A percentile compares a stretch with the other conserved stretches of the same genome.
Evolutionary conservation across 495 filamentous ascomycete genomes (phyloP).

Genomic region (Daldinia concentrica): DNA sequence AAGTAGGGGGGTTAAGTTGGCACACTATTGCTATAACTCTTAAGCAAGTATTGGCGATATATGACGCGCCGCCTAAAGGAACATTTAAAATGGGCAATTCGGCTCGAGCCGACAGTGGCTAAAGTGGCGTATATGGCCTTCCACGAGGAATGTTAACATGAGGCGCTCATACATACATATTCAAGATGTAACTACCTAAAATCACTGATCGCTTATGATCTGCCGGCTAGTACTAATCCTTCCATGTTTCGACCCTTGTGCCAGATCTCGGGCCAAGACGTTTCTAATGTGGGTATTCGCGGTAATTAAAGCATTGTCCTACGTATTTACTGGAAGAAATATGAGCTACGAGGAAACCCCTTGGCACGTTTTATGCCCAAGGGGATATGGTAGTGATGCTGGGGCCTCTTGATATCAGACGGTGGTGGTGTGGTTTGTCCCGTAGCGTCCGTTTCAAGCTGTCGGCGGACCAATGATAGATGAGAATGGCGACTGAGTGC

Average conservation of each 20-base stretch:
- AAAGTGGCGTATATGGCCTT: background rate
- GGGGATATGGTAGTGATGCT: conserved; percentile 24
- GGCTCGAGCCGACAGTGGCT: conserved; percentile 38
- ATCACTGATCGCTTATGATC: conserved; percentile 38
- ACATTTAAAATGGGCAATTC: conserved; percentile 16
- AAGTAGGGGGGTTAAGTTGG: background rate
- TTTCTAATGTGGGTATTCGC: conserved; percentile 33
- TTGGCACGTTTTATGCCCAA: conserved; percentile 10
- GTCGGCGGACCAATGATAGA: conserved; percentile 24
- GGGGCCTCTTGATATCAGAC: conserved; percentile 38
- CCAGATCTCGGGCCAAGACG: conserved; percentile 44
- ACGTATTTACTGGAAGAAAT: conserved; percentile 3
- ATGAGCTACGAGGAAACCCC: conserved; percentile 8
- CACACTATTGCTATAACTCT: too few species aligned
- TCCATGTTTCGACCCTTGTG: conserved; percentile 42
- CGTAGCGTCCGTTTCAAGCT: conserved; percentile 29
- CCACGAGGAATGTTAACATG: conserved; percentile 14
- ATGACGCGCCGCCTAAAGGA: background rate
- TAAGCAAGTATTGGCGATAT: background rate
- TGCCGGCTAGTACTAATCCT: conserved; percentile 40
- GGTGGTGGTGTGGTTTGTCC: conserved; percentile 19
- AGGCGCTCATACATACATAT: conserved; percentile 18
- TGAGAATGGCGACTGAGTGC: conserved; percentile 10
- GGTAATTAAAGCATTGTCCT: conserved; percentile 36
- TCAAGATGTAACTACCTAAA: background rate